These are phyloP conservation scores for Curvularia sp. DNA, from an alignment of 2,329 filamentous ascomycete genomes.

Conservation along the genomic window DNA sequence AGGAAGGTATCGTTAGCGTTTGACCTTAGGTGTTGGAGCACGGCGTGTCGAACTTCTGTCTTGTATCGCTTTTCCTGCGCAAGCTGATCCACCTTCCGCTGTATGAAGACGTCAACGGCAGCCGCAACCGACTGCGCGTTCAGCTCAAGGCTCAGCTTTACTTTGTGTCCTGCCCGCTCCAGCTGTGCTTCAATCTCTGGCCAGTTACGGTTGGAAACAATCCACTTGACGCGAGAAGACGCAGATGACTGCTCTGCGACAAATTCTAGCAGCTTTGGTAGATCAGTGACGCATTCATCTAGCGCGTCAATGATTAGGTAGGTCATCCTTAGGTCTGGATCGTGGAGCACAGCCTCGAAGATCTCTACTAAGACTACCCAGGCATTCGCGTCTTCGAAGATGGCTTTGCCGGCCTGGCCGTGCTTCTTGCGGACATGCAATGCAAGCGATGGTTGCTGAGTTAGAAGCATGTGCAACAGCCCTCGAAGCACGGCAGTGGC, in stretches of 20 bases:
- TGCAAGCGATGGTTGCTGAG: slow-evolving; percentile 24
- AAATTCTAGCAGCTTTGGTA: slow-evolving; percentile 5
- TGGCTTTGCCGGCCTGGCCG: slow-evolving; percentile 2
- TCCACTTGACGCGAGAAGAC: slow-evolving; percentile 22
- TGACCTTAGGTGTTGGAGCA: slow-evolving; percentile 27
- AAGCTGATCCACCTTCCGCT: slow-evolving; percentile 38
- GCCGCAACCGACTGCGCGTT: slow-evolving; percentile 45
- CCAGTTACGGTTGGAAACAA: slow-evolving; percentile 28
- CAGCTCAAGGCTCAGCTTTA: slow-evolving; percentile 45
- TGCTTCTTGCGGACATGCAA: slow-evolving; percentile 16
- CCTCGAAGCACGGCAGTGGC: slow-evolving; percentile 54
- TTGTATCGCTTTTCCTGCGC: slow-evolving; percentile 37
- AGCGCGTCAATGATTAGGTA: slow-evolving; percentile 27
- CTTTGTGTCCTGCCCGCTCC: slow-evolving; percentile 21
- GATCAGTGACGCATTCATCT: slow-evolving; percentile 20
- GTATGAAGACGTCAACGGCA: slow-evolving; percentile 52
- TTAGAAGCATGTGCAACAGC: slow-evolving; percentile 53
- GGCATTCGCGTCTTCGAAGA: slow-evolving; percentile 21
- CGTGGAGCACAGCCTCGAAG: slow-evolving; percentile 52
- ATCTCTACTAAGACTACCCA: slow-evolving; percentile 37
- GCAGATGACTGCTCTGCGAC: slow-evolving; percentile 8
- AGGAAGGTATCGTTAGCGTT: slow-evolving; percentile 31
- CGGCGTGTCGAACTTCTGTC: slow-evolving; percentile 45
- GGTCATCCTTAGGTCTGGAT: slow-evolving; percentile 26
- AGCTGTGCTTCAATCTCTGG: slow-evolving; percentile 48